Evolutionary conservation across 2,329 filamentous ascomycete genomes (phyloP).

Genomic region (Nemania bipapillata): DNA sequence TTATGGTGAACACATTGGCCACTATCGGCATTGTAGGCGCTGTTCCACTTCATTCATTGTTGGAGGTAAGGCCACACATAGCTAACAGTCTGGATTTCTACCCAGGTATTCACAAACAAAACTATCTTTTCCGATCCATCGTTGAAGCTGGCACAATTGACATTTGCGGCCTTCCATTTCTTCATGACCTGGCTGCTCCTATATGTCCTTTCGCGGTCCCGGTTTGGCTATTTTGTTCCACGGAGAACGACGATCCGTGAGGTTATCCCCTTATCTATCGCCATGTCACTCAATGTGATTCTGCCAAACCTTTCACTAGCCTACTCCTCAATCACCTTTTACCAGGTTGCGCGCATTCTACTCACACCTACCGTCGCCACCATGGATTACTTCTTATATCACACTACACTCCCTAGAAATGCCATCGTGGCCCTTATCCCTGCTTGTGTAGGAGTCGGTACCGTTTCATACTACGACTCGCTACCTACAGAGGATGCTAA

Average conservation of each 20-base stretch:
- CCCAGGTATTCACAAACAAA: conserved; percentile 76
- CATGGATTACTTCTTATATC: conserved; percentile 72
- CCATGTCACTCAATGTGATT: conserved; percentile 76
- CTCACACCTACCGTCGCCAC: conserved; percentile 72
- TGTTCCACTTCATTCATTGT: background rate
- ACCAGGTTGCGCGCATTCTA: conserved; percentile 74
- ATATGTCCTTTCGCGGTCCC: conserved; percentile 68
- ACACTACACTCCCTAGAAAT: conserved; percentile 63
- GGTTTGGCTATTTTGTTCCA: conserved; percentile 68
- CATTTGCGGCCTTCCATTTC: conserved; percentile 76
- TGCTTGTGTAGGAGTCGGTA: conserved; percentile 71
- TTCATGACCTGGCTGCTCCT: conserved; percentile 72
- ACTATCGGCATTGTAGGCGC: conserved; percentile 70
- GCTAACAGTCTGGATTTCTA: conserved; percentile 19
- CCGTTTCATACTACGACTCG: conserved; percentile 77
- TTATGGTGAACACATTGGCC: conserved; percentile 69
- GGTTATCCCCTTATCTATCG: conserved; percentile 71
- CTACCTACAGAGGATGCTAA: conserved; percentile 59
- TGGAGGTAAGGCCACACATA: background rate
- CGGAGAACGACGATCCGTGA: conserved; percentile 65
- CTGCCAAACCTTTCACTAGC: conserved; percentile 74
- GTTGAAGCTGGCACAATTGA: conserved; percentile 70
- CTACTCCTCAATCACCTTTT: conserved; percentile 75
- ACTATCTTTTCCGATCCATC: conserved; percentile 72
- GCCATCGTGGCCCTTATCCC: conserved; percentile 68